Evolutionary conservation across 192 early-diverging fungal genomes (phyloP).

Genomic region (Backusella morwellensis): DNA sequence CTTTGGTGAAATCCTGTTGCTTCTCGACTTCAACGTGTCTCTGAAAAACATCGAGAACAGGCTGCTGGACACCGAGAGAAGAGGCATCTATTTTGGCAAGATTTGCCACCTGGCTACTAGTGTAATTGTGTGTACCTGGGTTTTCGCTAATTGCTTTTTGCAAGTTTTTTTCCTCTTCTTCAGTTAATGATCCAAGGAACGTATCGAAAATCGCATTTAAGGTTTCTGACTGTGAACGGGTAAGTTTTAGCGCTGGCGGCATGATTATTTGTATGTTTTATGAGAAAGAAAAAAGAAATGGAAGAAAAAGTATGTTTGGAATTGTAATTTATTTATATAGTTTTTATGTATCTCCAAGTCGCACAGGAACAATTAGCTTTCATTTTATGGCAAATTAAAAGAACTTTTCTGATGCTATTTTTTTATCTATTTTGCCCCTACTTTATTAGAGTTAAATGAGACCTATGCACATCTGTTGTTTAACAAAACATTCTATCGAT

Average conservation of each 20-base stretch:
- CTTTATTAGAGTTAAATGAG: background rate
- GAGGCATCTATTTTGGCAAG: slow-evolving; percentile 18
- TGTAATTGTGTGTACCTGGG: slow-evolving; percentile 22
- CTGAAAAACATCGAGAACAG: background rate
- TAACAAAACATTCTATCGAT: background rate
- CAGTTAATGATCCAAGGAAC: slow-evolving; percentile 37
- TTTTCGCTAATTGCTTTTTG: background rate
- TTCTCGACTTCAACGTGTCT: slow-evolving; percentile 16
- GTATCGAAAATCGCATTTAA: slow-evolving; percentile 47
- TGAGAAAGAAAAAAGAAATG: background rate
- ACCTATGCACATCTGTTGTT: background rate
- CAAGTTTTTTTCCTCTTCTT: slow-evolving; percentile 36
- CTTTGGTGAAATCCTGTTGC: background rate
- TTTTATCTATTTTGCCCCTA: background rate
- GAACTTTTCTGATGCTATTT: too few relatives aligned
- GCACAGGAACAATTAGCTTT: background rate
- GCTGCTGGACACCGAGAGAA: background rate
- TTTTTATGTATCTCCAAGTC: background rate
- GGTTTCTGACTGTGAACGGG: slow-evolving; percentile 32
- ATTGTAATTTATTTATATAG: background rate
- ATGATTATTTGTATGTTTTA: background rate
- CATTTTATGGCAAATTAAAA: too few relatives aligned
- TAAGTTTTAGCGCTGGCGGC: background rate
- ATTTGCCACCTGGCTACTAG: slow-evolving; percentile 20
- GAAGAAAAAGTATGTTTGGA: background rate